phyloP scores from a whole-genome alignment of 2,329 filamentous ascomycete genomes.

The Cladophialophora bantiana region DNA sequence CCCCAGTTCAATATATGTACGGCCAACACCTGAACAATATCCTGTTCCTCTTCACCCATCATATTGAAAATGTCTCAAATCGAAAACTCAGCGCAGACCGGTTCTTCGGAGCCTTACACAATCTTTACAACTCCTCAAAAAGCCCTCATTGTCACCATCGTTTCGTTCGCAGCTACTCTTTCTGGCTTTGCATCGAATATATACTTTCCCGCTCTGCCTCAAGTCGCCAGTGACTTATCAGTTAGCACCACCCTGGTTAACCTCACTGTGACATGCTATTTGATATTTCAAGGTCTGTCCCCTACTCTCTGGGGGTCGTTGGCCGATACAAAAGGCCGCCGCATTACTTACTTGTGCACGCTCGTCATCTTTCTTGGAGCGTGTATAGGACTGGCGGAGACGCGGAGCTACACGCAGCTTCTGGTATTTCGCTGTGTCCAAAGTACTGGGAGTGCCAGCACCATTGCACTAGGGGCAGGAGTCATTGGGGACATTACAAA shows the following conservation, averaged over 20 bases:
- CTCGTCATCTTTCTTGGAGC: constrained; percentile 52
- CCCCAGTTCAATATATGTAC: no score
- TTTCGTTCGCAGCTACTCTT: constrained; percentile 60
- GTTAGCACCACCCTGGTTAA: constrained; percentile 51
- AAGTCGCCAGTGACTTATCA: constrained; percentile 51
- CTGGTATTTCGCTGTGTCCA: constrained; percentile 53
- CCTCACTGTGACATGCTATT: constrained; percentile 55
- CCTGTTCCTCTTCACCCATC: background rate
- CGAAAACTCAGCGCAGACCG: background rate
- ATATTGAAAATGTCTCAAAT: constrained; percentile 10
- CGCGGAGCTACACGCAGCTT: constrained; percentile 49
- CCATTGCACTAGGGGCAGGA: constrained; percentile 52
- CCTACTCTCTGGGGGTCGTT: constrained; percentile 53
- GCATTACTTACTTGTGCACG: constrained; percentile 49
- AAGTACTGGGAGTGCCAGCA: constrained; percentile 53
- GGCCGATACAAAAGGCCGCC: constrained; percentile 52
- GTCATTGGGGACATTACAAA: constrained; percentile 55
- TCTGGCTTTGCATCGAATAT: constrained; percentile 56
- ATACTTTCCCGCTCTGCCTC: constrained; percentile 55
- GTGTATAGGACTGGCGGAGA: constrained; percentile 51
- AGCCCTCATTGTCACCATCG: constrained; percentile 55
- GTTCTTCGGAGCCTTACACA: constrained; percentile 49
- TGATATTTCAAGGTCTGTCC: constrained; percentile 54
- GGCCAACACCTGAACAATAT: background rate
- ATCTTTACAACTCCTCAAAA: constrained; percentile 61